A percentile compares a stretch with the other conserved stretches of the same genome.
These are phyloP conservation scores for Xerocomellus amylosporus DNA, from an alignment of 768 basidiomycete species.

Conservation along the genomic window DNA sequence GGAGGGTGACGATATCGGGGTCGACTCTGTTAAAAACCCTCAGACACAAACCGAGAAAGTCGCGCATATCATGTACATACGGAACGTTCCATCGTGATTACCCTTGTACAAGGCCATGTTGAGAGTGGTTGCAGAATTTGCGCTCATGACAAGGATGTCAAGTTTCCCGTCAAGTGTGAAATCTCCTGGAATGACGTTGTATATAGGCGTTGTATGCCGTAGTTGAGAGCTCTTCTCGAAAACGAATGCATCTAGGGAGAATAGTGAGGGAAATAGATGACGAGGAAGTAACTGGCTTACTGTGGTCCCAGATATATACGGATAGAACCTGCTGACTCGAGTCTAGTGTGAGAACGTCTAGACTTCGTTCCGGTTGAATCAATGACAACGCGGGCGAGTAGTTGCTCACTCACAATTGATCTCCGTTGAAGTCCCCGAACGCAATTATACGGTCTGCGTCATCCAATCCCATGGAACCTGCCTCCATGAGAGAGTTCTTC, in stretches of 20 bases:
- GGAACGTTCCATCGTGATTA: slow-evolving; percentile 57
- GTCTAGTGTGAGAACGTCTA: slow-evolving; percentile 77
- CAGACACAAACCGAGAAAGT: not conserved
- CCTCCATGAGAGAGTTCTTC: slow-evolving; percentile 74
- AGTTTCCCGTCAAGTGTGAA: slow-evolving; percentile 90
- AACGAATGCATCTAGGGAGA: slow-evolving; percentile 51
- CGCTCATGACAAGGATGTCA: slow-evolving; percentile 86
- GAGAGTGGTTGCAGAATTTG: slow-evolving; percentile 48
- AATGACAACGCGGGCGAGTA: not conserved
- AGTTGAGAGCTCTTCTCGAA: slow-evolving; percentile 53
- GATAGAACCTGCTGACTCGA: slow-evolving; percentile 75
- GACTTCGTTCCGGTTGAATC: slow-evolving; percentile 39
- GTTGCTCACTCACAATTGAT: slow-evolving; percentile 74
- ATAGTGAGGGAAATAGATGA: slow-evolving; percentile 3
- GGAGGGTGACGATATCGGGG: slow-evolving; percentile 52
- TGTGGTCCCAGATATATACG: slow-evolving; percentile 80
- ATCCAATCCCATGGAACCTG: slow-evolving; percentile 76
- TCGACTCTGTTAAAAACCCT: slow-evolving; percentile 12
- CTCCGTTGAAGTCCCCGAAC: slow-evolving; percentile 94
- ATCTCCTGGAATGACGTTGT: slow-evolving; percentile 90
- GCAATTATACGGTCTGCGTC: slow-evolving; percentile 76
- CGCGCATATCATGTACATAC: slow-evolving; percentile 39
- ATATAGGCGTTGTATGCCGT: slow-evolving; percentile 53
- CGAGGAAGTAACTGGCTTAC: slow-evolving; percentile 38
- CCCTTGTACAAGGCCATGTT: slow-evolving; percentile 74